Base-by-base conservation (phyloP, 441 rosid genomes). In the Gossypium davidsonii region DNA sequence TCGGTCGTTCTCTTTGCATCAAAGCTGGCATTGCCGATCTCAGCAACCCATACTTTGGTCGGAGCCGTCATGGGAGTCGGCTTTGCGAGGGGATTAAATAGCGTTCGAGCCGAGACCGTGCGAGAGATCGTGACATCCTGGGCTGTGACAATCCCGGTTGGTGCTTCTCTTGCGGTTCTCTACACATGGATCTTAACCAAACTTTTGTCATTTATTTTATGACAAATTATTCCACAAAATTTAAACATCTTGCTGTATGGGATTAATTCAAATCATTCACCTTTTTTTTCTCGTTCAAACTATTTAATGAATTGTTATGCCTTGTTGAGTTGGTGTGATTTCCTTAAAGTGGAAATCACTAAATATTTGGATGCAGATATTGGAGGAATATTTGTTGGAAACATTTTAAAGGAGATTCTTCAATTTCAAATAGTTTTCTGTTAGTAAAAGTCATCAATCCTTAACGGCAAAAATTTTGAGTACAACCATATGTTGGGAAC, bases 11-110 rank as follows among this genome's bases (percentile, higher is more conserved):
- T 93, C 51, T 83, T 85, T 57, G 99, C 99, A 18, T 93, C 98
- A 14, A 96, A 93, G 72, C 83, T 96, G 21, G 99, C 97, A 18
- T 84, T 96, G 52, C 98, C 98, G 14, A 88, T 96, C 44, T 96
- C 99, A 0, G 98, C 98, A 18, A 96, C 98, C 0, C 99, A 93
- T 76, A 96, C 99, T 5, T 80, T 96, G 39, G 98, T 96, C n/a
- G 98, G 99, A 11, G 97, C 98, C 8, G 99, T 96, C 39, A 93
- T 93, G 99, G 99, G 99, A 10, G 99, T 96, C 14, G 99, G 99
- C 7, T 93, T 96, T 44, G 99, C 99, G 0, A 88, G 99, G 73
- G 99, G 99, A 37, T 87, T 93, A 26, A 96, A 91, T 70, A 85
- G 86, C 59, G 99, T 96, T 53, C 83, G 98, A 79, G 88, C 94